These are phyloP conservation scores for Cucurbita maxima DNA, from an alignment of 306 rosid genomes.

Conservation along the genomic window DNA sequence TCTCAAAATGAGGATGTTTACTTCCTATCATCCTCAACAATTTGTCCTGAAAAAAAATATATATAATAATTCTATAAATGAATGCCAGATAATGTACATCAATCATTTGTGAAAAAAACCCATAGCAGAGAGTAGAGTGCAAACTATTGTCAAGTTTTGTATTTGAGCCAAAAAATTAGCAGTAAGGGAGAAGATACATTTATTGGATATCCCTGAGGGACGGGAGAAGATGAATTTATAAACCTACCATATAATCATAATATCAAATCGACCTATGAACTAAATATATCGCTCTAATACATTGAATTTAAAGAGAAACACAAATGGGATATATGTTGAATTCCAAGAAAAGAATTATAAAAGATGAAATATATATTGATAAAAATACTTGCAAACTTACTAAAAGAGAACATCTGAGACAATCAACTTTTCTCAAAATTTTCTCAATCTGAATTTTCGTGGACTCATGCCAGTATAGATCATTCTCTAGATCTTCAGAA, in stretches of 20 bases:
- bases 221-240: not conserved
- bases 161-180: not conserved
- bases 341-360: not conserved
- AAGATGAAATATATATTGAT: not conserved
- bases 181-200: not conserved
- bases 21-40: conserved; percentile 46
- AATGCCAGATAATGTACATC: not conserved
- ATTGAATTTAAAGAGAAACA: not conserved
- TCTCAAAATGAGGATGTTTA: conserved; percentile 42
- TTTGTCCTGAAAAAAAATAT: conserved; percentile 35
- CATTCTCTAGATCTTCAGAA: not conserved
- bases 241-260: not conserved
- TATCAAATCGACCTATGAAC: not conserved
- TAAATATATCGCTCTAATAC: not conserved
- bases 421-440: not conserved
- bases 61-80: not conserved
- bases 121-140: not conserved
- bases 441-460: not conserved
- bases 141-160: not conserved
- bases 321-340: not conserved
- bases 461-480: not conserved
- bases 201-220: not conserved
- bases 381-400: not conserved
- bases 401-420: not conserved
- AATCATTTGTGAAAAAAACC: not conserved